Base-by-base conservation (phyloP, 768 basidiomycete species). In the Podaxis mareebaensis region DNA sequence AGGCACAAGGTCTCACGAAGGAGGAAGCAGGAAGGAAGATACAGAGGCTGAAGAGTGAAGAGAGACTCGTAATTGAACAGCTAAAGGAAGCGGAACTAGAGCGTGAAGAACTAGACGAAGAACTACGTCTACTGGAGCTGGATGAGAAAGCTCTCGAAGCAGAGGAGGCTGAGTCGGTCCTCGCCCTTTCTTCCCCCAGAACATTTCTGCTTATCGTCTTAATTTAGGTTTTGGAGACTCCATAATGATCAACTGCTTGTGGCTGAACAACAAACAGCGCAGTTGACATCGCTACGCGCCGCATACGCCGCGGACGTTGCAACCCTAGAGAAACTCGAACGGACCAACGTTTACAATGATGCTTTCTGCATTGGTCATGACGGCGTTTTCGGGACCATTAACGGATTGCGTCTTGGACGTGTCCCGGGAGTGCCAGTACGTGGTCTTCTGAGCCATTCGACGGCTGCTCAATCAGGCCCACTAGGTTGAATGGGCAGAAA, bases 401-500 rank as follows among this genome's bases (percentile, higher is more conserved):
- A 99, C 69, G 95, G 95, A 2, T 82, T 99, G 13, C 85, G 97
- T 40, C 76, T 99, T 22, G 97, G 97, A 3, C 86, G 96, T 66
- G 88, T 96, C 10, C 87, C 92, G 49, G 87, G 88, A 30, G 88
- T 91, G 52, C 88, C 87, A n/a, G 92, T 93, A 72, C 46, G 87
- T 78, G 26, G 54, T 17, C 56, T 51, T 51, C 39, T 52, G 7
- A 15, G 28, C n/a, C 42, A 62, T 64, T 42, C 30, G 36, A 33
- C 26, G 54, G 38, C 57, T 49, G 33, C 63, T 71, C 59, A 63
- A 63, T 55, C 68, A 60, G 67, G 66, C 33, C 13, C 40, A 64
- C 8, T 65, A 93, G 88, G 96, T 99, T 33, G 97, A 99, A 72
- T 99, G 96, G 96, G 86, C 93, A 2, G 97, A 99, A 76, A 95